Evolutionary conservation across 306 rosid genomes (phyloP), one percentile per base, ranked within the genome.

Genomic region (Datisca glomerata): DNA sequence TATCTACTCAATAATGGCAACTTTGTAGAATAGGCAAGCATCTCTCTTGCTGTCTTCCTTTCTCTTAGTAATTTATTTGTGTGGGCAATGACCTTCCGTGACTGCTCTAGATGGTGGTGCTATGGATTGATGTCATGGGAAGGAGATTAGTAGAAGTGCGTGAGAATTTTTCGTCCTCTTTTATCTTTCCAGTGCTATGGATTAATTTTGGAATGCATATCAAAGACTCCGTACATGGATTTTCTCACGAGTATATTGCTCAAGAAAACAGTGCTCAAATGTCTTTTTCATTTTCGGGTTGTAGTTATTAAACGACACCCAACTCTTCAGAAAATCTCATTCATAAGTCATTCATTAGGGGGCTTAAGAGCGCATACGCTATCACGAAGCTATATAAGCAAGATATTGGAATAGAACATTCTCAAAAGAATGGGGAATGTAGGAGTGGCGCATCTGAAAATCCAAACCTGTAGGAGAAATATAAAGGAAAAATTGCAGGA

Each of bases 111-210:
- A n/a, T n/a, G n/a, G n/a, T n/a, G n/a, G n/a, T n/a, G n/a, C n/a
- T n/a, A n/a, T n/a, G n/a, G n/a, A 70, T 87, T 59, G 97, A 87
- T 56, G 76, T 79, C 47, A 77, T 77, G 71, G 96, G 93, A 67
- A 69, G 76, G 36, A 76, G 97, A 69, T 49, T 83, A 60, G 89
- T 83, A 14, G 68, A 87, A 93, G 97, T 79, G 27, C 6, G 63
- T 28, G 31, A 36, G 32, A 24, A 14, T 40, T 37, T 29, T 22
- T n/a, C 28, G 24, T 33, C 61, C 53, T n/a, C 13, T n/a, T 29
- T 11, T 21, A 9, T 47, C 18, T 53, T 18, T 46, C 2, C 17
- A 23, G 2, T 7, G n/a, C n/a, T 42, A 33, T 17, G 1, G 38
- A 7, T 12, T 8, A 29, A 4, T 11, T 15, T 24, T 21, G 8